Percentiles rank a stretch among this genome's conserved stretches.
Evolutionary conservation across 495 filamentous ascomycete species (phyloP).

Genomic region (Hamigera avellanea): DNA sequence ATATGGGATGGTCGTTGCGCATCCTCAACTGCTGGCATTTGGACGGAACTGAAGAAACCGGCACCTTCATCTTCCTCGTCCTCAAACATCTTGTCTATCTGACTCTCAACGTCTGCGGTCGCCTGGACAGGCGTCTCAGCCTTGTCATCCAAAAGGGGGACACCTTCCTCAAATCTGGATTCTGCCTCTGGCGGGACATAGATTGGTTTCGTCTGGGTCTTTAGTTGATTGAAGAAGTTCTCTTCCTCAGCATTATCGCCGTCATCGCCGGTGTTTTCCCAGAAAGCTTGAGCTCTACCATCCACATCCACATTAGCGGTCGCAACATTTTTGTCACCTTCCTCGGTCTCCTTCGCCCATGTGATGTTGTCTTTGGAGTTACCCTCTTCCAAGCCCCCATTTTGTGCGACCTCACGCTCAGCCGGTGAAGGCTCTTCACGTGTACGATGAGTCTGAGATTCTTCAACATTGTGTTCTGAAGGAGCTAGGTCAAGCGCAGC

Average conservation of each 20-base stretch:
- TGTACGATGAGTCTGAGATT: neutral
- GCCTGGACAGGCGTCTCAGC: constrained; percentile 11
- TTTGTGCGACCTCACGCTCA: constrained; percentile 1
- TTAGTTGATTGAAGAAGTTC: constrained; percentile 38
- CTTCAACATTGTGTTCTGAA: neutral
- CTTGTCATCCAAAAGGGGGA: constrained; percentile 28
- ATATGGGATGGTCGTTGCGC: constrained; percentile 13
- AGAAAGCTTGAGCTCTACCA: constrained; percentile 15
- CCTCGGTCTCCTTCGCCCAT: constrained; percentile 3
- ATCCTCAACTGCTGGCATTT: constrained; percentile 4
- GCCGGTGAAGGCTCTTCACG: neutral
- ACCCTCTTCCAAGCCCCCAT: neutral
- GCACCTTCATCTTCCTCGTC: constrained; percentile 26
- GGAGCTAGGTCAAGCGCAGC: neutral
- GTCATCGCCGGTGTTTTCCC: constrained; percentile 16
- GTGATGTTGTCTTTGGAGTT: neutral
- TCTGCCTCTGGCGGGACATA: constrained; percentile 32
- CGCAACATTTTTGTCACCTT: neutral
- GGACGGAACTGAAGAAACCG: constrained; percentile 25
- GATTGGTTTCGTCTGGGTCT: constrained; percentile 36
- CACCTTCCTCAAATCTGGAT: constrained; percentile 36
- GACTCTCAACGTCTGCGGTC: constrained; percentile 5
- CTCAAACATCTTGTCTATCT: constrained; percentile 21
- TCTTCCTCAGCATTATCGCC: constrained; percentile 30
- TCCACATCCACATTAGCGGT: constrained; percentile 7